Evolutionary conservation across 345 rosid genomes (phyloP), one percentile per base, ranked within the genome.

Genomic region (Stellera chamaejasme): DNA sequence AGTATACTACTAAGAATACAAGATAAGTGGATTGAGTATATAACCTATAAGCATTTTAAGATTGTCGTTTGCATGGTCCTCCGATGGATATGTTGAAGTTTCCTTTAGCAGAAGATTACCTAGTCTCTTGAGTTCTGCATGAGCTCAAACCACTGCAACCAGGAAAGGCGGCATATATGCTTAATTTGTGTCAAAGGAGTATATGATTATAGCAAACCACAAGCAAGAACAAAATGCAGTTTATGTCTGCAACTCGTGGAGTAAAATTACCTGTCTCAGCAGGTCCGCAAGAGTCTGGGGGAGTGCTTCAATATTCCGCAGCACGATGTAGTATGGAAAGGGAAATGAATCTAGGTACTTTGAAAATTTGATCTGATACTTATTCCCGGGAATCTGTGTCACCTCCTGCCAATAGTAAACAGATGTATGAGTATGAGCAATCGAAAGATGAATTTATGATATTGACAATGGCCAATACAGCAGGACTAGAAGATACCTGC

Each of bases 121-220:
- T 60, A 89, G 46, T 86, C 91, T 66, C 78, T 76, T 3, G 82
- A 68, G 58, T 55, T 65, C 70, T 84, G 96, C 97, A 87, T 87
- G 48, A 93, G 73, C 83, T 93, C 99, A 12, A 93, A 89, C 99
- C 97, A 93, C 99, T 89, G 85, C 69, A 46, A 65, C 50, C 45
- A 42, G n/a, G 14, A 43, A 26, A 50, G 46, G 4, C 42, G 54
- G 66, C 45, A 11, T 11, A 5, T 16, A 27, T 59, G 45, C 6
- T 55, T 46, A n/a, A 23, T 25, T 4, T 9, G 6, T 6, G 10
- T 27, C 27, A 10, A 19, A 19, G 4, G 16, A 44, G 47, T 15
- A 23, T 42, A 27, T 48, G 10, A 28, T 49, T 27, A 46, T 12
- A 61, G 39, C 26, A 11, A 28, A 10, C 6, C 46, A 23, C 14